These are phyloP conservation scores for Cladophialophora chaetospira DNA, from an alignment of 2,329 filamentous ascomycete species.

Conservation along the genomic window DNA sequence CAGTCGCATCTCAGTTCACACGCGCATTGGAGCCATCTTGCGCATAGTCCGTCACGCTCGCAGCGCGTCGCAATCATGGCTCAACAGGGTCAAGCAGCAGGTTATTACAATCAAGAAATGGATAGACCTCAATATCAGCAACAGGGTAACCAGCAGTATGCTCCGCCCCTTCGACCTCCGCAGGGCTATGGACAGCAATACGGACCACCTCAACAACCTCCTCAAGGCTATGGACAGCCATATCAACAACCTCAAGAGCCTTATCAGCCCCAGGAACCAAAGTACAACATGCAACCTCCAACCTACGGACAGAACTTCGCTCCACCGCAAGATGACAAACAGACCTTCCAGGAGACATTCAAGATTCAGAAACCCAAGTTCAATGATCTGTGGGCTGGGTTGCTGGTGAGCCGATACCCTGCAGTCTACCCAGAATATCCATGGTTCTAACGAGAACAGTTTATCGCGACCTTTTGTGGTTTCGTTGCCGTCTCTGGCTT, in stretches of 20 bases:
- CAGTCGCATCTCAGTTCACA: background rate
- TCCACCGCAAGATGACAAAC: constrained; percentile 48
- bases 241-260: constrained; percentile 24
- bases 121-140: constrained; percentile 15
- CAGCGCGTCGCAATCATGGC: constrained; percentile 25
- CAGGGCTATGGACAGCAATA: constrained; percentile 26
- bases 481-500: constrained; percentile 77
- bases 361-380: constrained; percentile 80
- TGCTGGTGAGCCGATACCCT: constrained; percentile 59
- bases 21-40: background rate
- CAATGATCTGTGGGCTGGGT: constrained; percentile 86
- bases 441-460: constrained; percentile 45
- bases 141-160: constrained; percentile 21
- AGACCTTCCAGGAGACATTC: constrained; percentile 76
- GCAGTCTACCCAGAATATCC: background rate
- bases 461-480: constrained; percentile 70
- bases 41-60: background rate
- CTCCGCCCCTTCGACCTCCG: constrained; percentile 19
- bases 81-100: constrained; percentile 32
- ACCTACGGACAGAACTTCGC: constrained; percentile 44
- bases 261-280: constrained; percentile 24
- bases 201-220: constrained; percentile 20
- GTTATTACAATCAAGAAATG: constrained; percentile 29
- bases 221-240: constrained; percentile 21
- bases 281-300: constrained; percentile 37